Conservation (phyloP, 768 basidiomycete species). For the Mycena venus region DNA sequence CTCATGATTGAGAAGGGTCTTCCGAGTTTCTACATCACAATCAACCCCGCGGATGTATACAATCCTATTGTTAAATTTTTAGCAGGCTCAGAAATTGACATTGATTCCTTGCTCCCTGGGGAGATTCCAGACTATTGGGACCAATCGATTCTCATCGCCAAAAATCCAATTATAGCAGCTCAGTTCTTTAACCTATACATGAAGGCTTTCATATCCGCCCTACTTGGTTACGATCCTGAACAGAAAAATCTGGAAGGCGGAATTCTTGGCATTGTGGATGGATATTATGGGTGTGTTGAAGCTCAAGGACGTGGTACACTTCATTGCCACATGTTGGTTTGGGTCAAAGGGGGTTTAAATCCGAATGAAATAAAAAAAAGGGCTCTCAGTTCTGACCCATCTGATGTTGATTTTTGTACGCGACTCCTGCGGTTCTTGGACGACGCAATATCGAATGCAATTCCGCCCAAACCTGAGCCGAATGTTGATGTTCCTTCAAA, state of each 20-base stretch:
- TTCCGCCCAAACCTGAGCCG: not conserved
- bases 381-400: constrained; percentile 25
- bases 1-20: no score
- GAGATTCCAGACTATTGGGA: no score
- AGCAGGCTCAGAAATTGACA: constrained; percentile 21
- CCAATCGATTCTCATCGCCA: constrained; percentile 21
- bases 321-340: no score
- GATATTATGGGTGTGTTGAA: constrained; percentile 47
- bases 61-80: constrained; percentile 28
- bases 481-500: not conserved
- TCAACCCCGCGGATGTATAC: constrained; percentile 31
- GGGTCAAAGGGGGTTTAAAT: no score
- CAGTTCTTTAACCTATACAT: constrained; percentile 35
- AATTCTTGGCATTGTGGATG: constrained; percentile 35
- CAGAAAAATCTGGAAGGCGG: constrained; percentile 29
- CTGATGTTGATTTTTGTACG: constrained; percentile 20
- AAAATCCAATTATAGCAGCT: constrained; percentile 26
- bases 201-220: no score
- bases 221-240: no score
- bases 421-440: constrained; percentile 23
- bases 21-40: no score
- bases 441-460: constrained; percentile 12
- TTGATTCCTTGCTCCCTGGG: not conserved
- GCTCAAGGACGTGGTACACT: no score
- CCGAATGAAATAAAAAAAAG: constrained; percentile 12